These are phyloP conservation scores for Magnolia sinica DNA, from an alignment of 164 flowering plant genomes.

Conservation along the genomic window DNA sequence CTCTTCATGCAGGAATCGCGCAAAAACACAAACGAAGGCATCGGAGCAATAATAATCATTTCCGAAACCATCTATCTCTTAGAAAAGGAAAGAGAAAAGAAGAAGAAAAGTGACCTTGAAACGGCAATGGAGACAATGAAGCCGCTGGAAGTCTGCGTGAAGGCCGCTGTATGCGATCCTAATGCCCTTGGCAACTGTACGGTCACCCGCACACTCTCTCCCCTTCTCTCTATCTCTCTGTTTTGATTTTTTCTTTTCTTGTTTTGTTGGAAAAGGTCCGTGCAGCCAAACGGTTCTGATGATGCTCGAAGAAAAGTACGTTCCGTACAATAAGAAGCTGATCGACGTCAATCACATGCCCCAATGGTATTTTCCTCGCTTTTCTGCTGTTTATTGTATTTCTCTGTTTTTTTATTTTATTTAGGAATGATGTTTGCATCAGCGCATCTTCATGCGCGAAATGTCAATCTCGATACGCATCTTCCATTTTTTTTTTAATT, in stretches of 20 bases:
- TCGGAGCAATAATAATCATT: too few relatives aligned
- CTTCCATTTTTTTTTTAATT: too few relatives aligned
- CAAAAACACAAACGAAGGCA: too few relatives aligned
- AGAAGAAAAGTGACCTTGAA: neutral
- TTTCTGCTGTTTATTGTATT: neutral
- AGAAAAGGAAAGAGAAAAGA: neutral
- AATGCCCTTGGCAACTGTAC: constrained; percentile 64
- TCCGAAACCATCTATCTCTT: neutral
- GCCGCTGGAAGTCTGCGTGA: constrained; percentile 65
- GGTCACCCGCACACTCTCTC: neutral
- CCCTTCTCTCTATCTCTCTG: neutral
- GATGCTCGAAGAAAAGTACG: constrained; percentile 83
- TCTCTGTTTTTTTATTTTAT: too few relatives aligned
- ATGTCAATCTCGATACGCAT: too few relatives aligned
- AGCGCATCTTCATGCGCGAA: too few relatives aligned
- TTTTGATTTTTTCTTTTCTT: neutral
- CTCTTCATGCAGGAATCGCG: too few relatives aligned
- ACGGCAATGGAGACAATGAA: constrained; percentile 43
- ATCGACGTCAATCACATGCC: constrained; percentile 62
- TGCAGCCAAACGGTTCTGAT: constrained; percentile 70
- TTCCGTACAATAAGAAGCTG: constrained; percentile 57
- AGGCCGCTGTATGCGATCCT: constrained; percentile 78
- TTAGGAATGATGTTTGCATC: too few relatives aligned
- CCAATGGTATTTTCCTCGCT: constrained; percentile 46
- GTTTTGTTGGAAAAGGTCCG: constrained; percentile 16